Evolutionary conservation across 352 stramenopile species (phyloP).

Genomic region (Globisporangium takayamanum): DNA sequence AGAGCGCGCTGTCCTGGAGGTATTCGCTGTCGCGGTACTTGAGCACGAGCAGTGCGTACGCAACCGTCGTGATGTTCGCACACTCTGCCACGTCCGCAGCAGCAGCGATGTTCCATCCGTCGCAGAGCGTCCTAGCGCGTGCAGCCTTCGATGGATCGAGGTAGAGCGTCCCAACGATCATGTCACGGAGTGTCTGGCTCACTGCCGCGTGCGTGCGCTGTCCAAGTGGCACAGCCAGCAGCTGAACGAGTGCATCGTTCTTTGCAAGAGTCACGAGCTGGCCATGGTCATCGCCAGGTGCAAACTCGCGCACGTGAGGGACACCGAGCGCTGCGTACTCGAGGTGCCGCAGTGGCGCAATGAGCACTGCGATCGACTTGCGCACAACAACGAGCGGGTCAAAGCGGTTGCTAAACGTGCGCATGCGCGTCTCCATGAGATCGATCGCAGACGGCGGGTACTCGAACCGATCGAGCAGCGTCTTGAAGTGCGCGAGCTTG

Average conservation of each 20-base stretch:
- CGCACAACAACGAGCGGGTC: constrained; percentile 33
- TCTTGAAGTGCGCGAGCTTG: constrained; percentile 53
- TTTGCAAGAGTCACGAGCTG: constrained; percentile 17
- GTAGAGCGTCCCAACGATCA: constrained; percentile 49
- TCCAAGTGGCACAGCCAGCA: constrained; percentile 26
- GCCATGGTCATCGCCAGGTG: constrained; percentile 14
- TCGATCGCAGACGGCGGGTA: constrained; percentile 60
- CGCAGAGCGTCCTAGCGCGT: constrained; percentile 14
- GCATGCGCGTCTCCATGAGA: constrained; percentile 40
- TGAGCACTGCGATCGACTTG: constrained; percentile 32
- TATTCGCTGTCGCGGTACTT: constrained; percentile 41
- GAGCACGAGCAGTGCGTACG: constrained; percentile 46
- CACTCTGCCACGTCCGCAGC: constrained; percentile 31
- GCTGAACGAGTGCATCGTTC: constrained; percentile 22
- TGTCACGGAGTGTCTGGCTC: constrained; percentile 31
- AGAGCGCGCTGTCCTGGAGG: constrained; percentile 18
- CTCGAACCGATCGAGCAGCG: constrained; percentile 48
- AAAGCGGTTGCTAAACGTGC: constrained; percentile 50
- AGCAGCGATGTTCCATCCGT: constrained; percentile 5
- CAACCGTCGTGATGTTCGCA: constrained; percentile 37
- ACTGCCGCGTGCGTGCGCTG: constrained; percentile 25
- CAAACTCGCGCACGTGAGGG: constrained; percentile 33
- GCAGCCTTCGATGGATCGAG: constrained; percentile 10
- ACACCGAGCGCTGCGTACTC: constrained; percentile 48
- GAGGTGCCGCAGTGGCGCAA: constrained; percentile 33